Evolutionary conservation across 345 rosid species (phyloP), one percentile per base, ranked within the genome.

Genomic region (Corchorus capsularis): DNA sequence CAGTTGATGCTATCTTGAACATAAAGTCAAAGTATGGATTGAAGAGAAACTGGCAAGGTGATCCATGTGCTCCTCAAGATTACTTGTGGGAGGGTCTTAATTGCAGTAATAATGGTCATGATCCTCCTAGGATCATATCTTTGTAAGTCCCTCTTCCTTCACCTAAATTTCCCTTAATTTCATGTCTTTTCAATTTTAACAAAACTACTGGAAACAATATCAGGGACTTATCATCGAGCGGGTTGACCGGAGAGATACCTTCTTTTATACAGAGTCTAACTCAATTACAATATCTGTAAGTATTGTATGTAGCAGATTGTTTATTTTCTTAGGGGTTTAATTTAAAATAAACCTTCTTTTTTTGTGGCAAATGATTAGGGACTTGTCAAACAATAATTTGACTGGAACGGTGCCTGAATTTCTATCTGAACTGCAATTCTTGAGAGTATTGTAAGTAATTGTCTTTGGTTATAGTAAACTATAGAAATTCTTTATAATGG

Each of bases 381-480:
- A 88, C 69, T 80, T 87, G 64, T 87, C 89, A 17, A 80, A 59
- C 63, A 90, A 86, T 73, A 79, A 43, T 68, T 75, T 92, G 71
- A 69, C 77, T 37, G 97, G 97, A 62, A 10, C 68, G 0, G 72
- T 92, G 54, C 94, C 97, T 3, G 69, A 14, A 0, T 76, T 82
- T 71, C 74, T 92, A 0, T 76, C 84, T 9, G 46, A 71, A 37
- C 52, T 88, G 83, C 39, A 57, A 16, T 54, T 20, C 65, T 81
- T 91, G 75, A 86, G 14, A 54, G 12, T 72, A 73, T 62, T 91
- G 91, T 89, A 69, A 86, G 92, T 27, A 27, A 27, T 86, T 3
- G 43, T 39, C 53, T 34, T 19, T 1, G 39, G 49, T 5, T 32
- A 27, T 27, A 27, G 27, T 35, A 56, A 49, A 7, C 1, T 54